Evolutionary conservation across 2,329 filamentous ascomycete species (phyloP), one percentile per base, ranked within the genome.

Genomic region (Cercospora zeina): DNA sequence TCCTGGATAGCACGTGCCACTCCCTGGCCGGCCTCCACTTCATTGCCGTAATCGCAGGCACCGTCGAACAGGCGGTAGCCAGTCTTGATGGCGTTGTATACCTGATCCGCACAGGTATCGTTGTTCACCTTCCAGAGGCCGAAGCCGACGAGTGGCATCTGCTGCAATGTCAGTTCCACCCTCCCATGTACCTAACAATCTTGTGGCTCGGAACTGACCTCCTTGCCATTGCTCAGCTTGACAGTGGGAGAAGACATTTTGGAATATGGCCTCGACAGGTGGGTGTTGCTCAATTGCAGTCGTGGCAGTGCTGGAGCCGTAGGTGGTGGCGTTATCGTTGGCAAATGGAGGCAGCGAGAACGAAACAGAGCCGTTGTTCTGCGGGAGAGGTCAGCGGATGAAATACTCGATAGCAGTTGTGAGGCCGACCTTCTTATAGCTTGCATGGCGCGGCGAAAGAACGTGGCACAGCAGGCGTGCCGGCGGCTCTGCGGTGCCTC

Each of bases 101-200:
- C 87, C 64, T 85, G 85, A 71, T 93, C 89, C 71, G 90, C 86
- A 73, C 85, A 87, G 59, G 85, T 87, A 58, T 85, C 83, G 69
- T 89, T 89, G 76, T 86, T 85, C 67, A 95, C 89, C 81, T 95
- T 95, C 90, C 90, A 95, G 69, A 93, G 83, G 63, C 88, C 88
- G 74, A 90, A 90, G 76, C 88, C 88, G 68, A 90, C 87, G 75
- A 88, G 84, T 72, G 88, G 88, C 88, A 90, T 90, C 70, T 89
- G 56, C 24, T 2, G 33, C 33, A 49, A 53, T n/a, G 13, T 33
- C 31, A 65, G 33, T 30, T 49, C 21, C 11, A 27, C 24, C n/a
- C 42, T 27, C 24, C 24, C 3, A 6, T 27, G n/a, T n/a, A n/a
- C n/a, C n/a, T 27, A 6, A 27, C 6, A 3, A 27, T 3, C 21